phyloP scores from a whole-genome alignment of 345 rosid species.

The Boechera retrofracta region DNA sequence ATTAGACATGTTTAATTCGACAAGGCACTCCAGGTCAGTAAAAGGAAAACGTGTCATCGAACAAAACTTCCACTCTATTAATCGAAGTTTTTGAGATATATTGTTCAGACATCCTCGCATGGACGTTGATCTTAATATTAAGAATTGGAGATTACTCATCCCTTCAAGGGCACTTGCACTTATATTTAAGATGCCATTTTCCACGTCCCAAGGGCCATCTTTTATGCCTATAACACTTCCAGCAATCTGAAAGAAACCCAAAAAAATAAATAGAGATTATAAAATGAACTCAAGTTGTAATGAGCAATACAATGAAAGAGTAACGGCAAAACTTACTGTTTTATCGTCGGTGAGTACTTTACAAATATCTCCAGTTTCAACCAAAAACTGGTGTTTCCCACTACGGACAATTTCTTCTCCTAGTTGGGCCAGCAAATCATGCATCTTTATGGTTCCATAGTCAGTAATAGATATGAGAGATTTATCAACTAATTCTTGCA shows the following conservation, averaged over 20 bases:
- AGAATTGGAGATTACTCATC: conserved; percentile 33
- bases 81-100: neutral
- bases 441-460: conserved; percentile 3
- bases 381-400: conserved; percentile 19
- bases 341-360: neutral
- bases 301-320: neutral
- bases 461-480: conserved; percentile 14
- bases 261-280: neutral
- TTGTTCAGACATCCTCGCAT: too few species aligned
- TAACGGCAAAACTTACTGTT: conserved; percentile 8
- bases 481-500: conserved; percentile 13
- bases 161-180: neutral
- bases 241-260: neutral
- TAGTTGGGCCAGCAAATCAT: conserved; percentile 37
- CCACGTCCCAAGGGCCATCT: too few species aligned
- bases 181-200: too few species aligned
- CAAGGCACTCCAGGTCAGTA: conserved; percentile 1
- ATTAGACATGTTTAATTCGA: neutral
- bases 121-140: neutral
- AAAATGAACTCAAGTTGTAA: neutral
- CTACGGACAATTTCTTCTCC: conserved; percentile 29
- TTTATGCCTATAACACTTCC: conserved; percentile 14
- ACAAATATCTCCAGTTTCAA: conserved; percentile 21
- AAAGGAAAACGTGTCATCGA: conserved; percentile 30
- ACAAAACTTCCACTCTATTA: conserved; percentile 6